Conservation (phyloP, 208 protist genomes). For the Angomonas desouzai region DNA sequence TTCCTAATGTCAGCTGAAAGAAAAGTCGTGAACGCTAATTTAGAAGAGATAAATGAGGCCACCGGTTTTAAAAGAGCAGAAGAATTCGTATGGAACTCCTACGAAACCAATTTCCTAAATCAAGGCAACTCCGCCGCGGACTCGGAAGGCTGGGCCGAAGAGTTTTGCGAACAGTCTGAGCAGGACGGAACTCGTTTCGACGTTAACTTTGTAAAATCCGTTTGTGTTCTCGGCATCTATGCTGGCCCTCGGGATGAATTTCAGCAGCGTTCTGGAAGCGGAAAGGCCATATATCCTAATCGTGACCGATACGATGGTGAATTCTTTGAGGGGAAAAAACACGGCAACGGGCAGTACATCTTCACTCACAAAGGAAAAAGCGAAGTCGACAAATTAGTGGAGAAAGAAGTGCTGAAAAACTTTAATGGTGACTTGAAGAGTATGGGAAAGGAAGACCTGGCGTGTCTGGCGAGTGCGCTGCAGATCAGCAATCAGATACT, state of each 20-base stretch:
- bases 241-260: constrained; percentile 87
- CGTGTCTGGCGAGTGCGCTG: constrained; percentile 41
- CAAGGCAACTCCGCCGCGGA: constrained; percentile 62
- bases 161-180: constrained; percentile 68
- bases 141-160: constrained; percentile 72
- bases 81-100: constrained; percentile 72
- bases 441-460: constrained; percentile 17
- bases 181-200: constrained; percentile 50
- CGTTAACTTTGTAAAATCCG: constrained; percentile 71
- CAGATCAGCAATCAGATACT: constrained; percentile 65
- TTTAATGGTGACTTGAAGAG: constrained; percentile 34
- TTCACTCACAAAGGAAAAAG: constrained; percentile 72
- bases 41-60: constrained; percentile 73
- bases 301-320: constrained; percentile 87
- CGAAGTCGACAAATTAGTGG: constrained; percentile 76
- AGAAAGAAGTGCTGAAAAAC: constrained; percentile 47
- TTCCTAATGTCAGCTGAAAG: constrained; percentile 5
- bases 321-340: constrained; percentile 88
- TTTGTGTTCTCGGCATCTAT: constrained; percentile 81
- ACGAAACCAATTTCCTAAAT: constrained; percentile 52
- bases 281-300: constrained; percentile 79
- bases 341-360: constrained; percentile 76
- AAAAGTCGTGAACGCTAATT: constrained; percentile 36
- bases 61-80: constrained; percentile 84
- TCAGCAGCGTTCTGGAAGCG: constrained; percentile 81